Base-by-base conservation (phyloP, 306 rosid species). In the Prunus fruticosa region DNA sequence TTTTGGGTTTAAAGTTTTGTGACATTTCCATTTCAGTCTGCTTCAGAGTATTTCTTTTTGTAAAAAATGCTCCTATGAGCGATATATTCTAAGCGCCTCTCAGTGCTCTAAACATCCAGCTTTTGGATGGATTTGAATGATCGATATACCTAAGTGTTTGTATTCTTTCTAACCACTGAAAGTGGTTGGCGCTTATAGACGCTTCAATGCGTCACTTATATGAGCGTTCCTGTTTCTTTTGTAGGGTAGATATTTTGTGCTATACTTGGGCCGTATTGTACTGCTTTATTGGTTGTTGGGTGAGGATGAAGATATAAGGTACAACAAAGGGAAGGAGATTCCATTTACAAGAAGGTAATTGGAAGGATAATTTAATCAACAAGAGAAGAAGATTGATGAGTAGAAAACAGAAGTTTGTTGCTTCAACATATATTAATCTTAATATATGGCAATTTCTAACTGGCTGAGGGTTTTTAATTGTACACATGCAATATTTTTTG, bases 221-320 rank as follows among this genome's bases (percentile, higher is more conserved):
- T 67, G 72, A 46, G 32, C 20, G 5, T 67, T 67, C 47, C 72
- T 67, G 57, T 67, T 67, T 67, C 56, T 67, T 67, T 47, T 14
- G 72, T 45, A 49, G 32, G 15, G 73, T 68, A 16, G 34, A 12
- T 38, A 7, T 47, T 25, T 14, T 47, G 56, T 22, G 72, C 72
- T 67, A 67, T 22, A 22, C 51, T 58, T 58, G 64, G 64, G 64
- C 64, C 8, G 28, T 58, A 58, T 22, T 58, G 64, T 58, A 11
- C 64, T 58, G 16, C 64, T 67, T 67, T 4, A 64, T 64, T 64
- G 50, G 71, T 45, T 49, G 22, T 49, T 69, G 14, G 45, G 38
- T 69, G 73, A 69, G 41, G 54, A 69, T 69, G 18, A 18, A 69
- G 43, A 10, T 61, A 27, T 47, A 19, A 51, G 8, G 28, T 25